phyloP scores from a whole-genome alignment of 2,329 filamentous ascomycete species.

The Beauveria pseudobassiana region DNA sequence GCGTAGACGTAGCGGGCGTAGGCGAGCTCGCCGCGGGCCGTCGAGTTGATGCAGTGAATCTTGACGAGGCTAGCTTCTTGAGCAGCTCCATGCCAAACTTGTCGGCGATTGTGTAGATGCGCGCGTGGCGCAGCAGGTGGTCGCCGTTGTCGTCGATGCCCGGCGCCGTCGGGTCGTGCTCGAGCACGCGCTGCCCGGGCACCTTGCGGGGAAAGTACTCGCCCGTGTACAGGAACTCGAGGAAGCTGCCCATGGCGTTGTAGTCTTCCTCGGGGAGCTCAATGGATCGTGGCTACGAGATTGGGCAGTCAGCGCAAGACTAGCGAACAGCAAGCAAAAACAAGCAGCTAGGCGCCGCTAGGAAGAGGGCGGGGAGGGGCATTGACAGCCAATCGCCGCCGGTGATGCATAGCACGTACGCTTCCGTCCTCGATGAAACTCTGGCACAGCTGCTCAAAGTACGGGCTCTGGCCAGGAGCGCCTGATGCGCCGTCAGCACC shows the following conservation, averaged over 20 bases:
- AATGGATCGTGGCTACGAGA: constrained; percentile 52
- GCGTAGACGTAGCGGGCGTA: constrained; percentile 89
- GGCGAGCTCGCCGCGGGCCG: constrained; percentile 80
- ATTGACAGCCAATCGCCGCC: background rate
- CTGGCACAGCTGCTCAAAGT: constrained; percentile 57
- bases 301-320: background rate
- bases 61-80: constrained; percentile 74
- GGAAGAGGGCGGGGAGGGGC: background rate
- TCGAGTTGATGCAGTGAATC: constrained; percentile 86
- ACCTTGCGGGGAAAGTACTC: constrained; percentile 66
- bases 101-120: constrained; percentile 81
- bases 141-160: constrained; percentile 68
- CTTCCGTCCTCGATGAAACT: constrained; percentile 53
- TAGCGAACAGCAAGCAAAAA: background rate
- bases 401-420: constrained; percentile 35
- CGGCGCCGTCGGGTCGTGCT: constrained; percentile 59
- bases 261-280: constrained; percentile 43
- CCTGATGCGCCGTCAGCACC: constrained; percentile 72
- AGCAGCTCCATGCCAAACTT: constrained; percentile 63
- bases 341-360: too few relatives aligned
- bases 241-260: constrained; percentile 30
- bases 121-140: constrained; percentile 81
- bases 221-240: constrained; percentile 34
- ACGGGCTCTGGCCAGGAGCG: constrained; percentile 66
- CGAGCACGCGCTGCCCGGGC: constrained; percentile 57